Conservation (phyloP, 805 yeast species). For the Suhomyces xylopsoci region DNA sequence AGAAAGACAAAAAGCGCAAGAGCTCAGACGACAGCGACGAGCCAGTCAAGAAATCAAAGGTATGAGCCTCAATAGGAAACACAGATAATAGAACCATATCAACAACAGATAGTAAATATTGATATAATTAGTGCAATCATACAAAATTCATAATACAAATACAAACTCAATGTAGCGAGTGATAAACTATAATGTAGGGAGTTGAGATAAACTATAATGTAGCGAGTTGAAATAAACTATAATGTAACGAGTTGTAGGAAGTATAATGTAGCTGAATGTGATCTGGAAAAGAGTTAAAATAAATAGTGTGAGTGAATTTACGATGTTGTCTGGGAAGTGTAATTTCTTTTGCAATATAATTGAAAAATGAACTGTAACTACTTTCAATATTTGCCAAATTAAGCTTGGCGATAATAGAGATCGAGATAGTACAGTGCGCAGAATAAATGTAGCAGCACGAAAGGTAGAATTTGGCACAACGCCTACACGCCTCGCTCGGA, state of each 20-base stretch:
- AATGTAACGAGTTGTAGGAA: too few relatives aligned
- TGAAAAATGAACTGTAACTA: background rate
- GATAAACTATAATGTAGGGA: too few relatives aligned
- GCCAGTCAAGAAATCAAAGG: constrained; percentile 3
- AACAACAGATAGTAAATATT: background rate
- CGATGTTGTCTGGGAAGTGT: background rate
- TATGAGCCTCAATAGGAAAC: background rate
- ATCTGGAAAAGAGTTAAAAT: background rate
- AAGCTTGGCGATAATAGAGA: background rate
- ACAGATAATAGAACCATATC: background rate
- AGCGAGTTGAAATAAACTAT: too few relatives aligned
- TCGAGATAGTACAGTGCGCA: background rate
- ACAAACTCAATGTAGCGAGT: background rate
- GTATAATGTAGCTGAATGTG: background rate
- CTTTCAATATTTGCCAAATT: background rate
- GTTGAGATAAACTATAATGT: too few relatives aligned
- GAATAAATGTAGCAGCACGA: background rate
- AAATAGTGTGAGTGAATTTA: too few relatives aligned
- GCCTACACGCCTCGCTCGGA: background rate
- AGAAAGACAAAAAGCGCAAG: constrained; percentile 20
- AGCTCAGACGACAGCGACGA: constrained; percentile 5
- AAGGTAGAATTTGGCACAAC: background rate
- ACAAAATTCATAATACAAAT: background rate
- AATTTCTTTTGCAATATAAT: background rate
- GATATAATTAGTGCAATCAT: background rate